These are phyloP conservation scores for Cryptococcus sp. DNA, from an alignment of 1,284 basidiomycete species.

Conservation along the genomic window DNA sequence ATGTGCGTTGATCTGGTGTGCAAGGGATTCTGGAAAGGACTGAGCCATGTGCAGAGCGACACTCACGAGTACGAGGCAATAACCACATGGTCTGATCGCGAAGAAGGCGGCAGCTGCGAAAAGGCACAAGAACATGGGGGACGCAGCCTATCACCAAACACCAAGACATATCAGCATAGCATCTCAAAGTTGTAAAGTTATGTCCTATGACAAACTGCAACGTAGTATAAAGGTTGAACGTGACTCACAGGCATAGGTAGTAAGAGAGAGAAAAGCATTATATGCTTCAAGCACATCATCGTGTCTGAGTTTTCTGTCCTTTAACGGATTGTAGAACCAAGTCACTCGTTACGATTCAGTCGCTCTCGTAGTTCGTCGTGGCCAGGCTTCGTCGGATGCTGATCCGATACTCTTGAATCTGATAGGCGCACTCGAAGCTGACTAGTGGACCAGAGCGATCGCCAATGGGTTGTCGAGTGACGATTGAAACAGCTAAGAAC, in stretches of 20 bases:
- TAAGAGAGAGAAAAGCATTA: constrained; percentile 71
- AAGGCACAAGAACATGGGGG: constrained; percentile 33
- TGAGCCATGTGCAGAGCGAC: background rate
- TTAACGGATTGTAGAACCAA: background rate
- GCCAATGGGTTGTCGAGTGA: no score
- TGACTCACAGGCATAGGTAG: constrained; percentile 34
- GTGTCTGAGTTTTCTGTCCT: constrained; percentile 1
- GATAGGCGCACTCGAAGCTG: no score
- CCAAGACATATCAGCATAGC: background rate
- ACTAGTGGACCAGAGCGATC: no score
- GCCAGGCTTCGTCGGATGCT: no score
- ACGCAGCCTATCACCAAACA: constrained; percentile 26
- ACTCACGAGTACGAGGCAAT: constrained; percentile 40
- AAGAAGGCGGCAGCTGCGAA: constrained; percentile 31
- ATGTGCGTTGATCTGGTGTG: background rate
- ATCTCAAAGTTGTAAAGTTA: background rate
- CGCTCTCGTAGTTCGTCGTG: no score
- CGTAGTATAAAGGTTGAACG: background rate
- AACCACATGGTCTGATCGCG: constrained; percentile 38
- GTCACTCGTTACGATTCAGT: no score
- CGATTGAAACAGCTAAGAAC: no score
- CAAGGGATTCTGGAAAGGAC: background rate
- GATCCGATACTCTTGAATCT: no score
- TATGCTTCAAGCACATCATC: constrained; percentile 59
- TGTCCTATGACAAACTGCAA: background rate